A percentile compares a stretch with the other conserved stretches of the same genome.
phyloP scores from a whole-genome alignment of 1,284 basidiomycete species.

The Earliella scabrosa region DNA sequence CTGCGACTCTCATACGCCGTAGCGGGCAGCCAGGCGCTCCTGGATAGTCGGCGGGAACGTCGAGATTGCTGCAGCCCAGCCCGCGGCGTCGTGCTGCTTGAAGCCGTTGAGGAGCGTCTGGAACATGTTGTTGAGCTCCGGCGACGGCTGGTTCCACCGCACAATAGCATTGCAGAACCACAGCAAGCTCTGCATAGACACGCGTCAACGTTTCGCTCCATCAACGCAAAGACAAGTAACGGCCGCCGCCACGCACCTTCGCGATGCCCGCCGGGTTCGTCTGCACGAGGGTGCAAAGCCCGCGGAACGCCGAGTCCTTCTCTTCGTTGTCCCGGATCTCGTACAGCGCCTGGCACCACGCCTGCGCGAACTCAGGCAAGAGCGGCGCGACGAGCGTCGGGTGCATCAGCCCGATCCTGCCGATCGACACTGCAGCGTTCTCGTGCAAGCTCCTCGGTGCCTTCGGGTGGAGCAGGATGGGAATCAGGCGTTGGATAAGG shows the following conservation, averaged over 20 bases:
- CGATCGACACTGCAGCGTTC: slow-evolving; percentile 99
- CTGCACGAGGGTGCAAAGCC: slow-evolving; percentile 95
- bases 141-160: slow-evolving; percentile 89
- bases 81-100: slow-evolving; percentile 80
- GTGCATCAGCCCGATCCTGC: slow-evolving; percentile 93
- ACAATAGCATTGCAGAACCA: slow-evolving; percentile 99
- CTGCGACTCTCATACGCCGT: slow-evolving; percentile 58
- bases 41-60: slow-evolving; percentile 81
- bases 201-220: slow-evolving; percentile 4
- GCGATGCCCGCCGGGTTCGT: slow-evolving; percentile 91
- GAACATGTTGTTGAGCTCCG: slow-evolving; percentile 92
- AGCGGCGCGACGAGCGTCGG: slow-evolving; percentile 90
- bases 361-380: slow-evolving; percentile 88
- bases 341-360: slow-evolving; percentile 97
- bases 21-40: slow-evolving; percentile 75
- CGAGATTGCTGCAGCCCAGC: slow-evolving; percentile 78
- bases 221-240: not conserved
- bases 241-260: slow-evolving; percentile 52
- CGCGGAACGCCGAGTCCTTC: slow-evolving; percentile 99
- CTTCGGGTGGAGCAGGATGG: slow-evolving; percentile 90
- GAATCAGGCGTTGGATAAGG: slow-evolving; percentile 87
- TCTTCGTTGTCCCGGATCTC: slow-evolving; percentile 99
- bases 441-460: slow-evolving; percentile 94
- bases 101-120: slow-evolving; percentile 82
- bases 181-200: slow-evolving; percentile 69